Evolutionary conservation across 495 filamentous ascomycete species (phyloP).

Genomic region (Chaetomium tenue): DNA sequence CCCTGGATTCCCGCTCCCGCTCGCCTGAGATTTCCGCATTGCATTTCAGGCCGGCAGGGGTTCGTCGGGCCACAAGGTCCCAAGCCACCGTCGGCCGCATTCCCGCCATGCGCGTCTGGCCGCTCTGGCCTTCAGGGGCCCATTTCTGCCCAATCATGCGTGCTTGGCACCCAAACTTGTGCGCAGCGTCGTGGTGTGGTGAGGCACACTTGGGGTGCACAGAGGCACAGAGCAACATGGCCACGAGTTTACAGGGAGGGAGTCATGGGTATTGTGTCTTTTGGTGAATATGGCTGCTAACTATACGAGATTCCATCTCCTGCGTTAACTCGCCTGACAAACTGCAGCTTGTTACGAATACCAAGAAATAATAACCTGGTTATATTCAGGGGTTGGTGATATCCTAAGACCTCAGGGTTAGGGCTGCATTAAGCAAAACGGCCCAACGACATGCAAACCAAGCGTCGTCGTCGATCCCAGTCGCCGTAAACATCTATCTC

Average conservation of each 20-base stretch:
- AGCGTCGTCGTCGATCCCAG: not conserved
- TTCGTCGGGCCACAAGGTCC: conserved; percentile 7
- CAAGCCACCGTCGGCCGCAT: conserved; percentile 16
- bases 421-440: not conserved
- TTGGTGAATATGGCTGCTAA: not conserved
- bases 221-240: not conserved
- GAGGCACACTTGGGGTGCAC: conserved; percentile 1
- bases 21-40: not conserved
- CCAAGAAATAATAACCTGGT: too few species aligned
- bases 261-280: not conserved
- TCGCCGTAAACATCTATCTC: not conserved
- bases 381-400: not conserved
- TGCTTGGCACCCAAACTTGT: conserved; percentile 18
- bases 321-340: not conserved
- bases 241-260: not conserved
- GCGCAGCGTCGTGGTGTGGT: not conserved
- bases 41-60: conserved; percentile 11
- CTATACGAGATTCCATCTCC: not conserved
- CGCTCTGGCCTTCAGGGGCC: not conserved
- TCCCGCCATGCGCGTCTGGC: conserved; percentile 9
- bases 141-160: conserved; percentile 27
- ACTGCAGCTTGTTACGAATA: not conserved
- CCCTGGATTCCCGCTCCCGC: conserved; percentile 5
- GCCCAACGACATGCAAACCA: not conserved
- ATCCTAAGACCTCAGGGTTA: not conserved